Conservation (phyloP, 345 rosid species). For the Citrus reticulata region DNA sequence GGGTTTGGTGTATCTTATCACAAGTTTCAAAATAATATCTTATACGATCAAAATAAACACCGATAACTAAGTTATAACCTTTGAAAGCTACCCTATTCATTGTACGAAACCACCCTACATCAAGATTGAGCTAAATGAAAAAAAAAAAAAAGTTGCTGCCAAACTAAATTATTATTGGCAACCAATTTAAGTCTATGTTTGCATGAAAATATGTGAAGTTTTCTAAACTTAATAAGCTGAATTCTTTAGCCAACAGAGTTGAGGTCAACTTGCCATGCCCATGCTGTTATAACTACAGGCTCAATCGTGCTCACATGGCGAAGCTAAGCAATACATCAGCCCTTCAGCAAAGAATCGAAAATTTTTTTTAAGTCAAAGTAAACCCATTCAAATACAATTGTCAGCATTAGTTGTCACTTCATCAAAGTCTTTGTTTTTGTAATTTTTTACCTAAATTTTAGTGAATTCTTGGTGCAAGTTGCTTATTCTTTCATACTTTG, state of each 20-base stretch:
- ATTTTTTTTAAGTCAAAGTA: conserved; percentile 6
- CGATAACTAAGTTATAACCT: rapidly evolving
- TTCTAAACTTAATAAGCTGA: neutral
- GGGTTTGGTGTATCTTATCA: too few relatives aligned
- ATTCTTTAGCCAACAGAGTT: neutral
- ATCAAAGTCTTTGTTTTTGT: neutral
- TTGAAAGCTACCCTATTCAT: rapidly evolving
- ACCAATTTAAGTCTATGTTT: neutral
- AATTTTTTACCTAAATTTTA: neutral
- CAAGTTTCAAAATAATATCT: too few relatives aligned
- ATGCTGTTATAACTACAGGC: neutral
- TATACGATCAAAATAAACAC: too few relatives aligned
- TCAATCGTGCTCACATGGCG: neutral
- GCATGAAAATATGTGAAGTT: neutral
- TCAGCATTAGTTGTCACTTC: neutral
- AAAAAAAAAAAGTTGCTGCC: too few relatives aligned
- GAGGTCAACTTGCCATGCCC: neutral
- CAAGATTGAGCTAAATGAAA: too few relatives aligned
- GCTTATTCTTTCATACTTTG: neutral
- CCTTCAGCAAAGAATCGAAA: neutral
- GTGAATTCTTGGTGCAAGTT: neutral
- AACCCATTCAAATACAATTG: neutral
- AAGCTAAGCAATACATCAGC: neutral
- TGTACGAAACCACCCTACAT: too few relatives aligned
- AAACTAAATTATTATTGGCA: neutral